These are phyloP conservation scores for Eimeria maxima DNA, from an alignment of 169 alveolate species.

Conservation along the genomic window DNA sequence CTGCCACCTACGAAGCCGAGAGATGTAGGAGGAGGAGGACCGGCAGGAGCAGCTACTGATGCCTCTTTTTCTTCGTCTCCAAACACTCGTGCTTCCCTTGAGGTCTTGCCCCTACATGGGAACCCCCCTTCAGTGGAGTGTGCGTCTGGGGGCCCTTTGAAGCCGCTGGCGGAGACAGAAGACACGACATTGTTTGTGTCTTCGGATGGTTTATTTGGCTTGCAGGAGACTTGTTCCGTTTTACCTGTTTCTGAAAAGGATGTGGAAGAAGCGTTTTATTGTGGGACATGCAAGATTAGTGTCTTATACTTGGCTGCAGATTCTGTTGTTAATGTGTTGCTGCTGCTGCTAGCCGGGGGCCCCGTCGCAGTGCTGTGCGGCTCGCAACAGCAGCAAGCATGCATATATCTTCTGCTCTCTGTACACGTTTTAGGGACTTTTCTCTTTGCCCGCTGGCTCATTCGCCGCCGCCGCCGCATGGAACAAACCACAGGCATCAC, in stretches of 20 bases:
- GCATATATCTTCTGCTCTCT: constrained; percentile 60
- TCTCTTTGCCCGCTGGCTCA: constrained; percentile 78
- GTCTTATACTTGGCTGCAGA: constrained; percentile 24
- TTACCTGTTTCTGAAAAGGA: not conserved
- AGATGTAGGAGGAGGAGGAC: not conserved
- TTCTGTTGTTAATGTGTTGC: not conserved
- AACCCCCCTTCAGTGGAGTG: too few relatives aligned
- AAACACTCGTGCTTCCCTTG: too few relatives aligned
- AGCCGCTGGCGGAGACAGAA: not conserved
- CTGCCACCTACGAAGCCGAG: not conserved
- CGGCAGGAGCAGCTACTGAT: too few relatives aligned
- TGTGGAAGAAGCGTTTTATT: not conserved
- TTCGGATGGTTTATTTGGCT: not conserved
- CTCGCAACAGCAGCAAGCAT: constrained; percentile 63
- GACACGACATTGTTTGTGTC: constrained; percentile 28
- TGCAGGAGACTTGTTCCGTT: not conserved
- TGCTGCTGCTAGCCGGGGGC: constrained; percentile 70
- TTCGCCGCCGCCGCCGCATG: not conserved
- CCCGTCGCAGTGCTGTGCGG: constrained; percentile 78
- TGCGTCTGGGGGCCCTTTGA: not conserved
- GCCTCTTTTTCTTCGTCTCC: too few relatives aligned
- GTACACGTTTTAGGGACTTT: constrained; percentile 71
- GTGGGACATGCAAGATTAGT: constrained; percentile 47
- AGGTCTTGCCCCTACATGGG: too few relatives aligned
- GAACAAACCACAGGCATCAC: not conserved